These are phyloP conservation scores for Kwoniella bestiolae DNA, from an alignment of 768 basidiomycete species.

Conservation along the genomic window DNA sequence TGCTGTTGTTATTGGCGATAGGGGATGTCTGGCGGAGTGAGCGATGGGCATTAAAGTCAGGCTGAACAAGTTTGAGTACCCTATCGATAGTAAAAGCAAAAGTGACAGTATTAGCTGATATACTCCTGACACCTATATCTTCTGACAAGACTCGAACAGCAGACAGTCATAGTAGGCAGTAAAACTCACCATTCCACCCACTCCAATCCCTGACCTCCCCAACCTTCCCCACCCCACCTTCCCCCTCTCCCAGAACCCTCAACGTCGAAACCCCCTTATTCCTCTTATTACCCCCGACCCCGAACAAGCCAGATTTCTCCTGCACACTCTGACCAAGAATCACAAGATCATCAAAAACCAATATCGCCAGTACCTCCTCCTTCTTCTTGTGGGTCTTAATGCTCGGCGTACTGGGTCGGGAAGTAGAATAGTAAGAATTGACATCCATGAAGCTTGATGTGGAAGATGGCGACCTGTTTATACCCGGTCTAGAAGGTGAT, in stretches of 20 bases:
- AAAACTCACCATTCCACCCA: slow-evolving; percentile 38
- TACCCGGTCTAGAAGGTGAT: slow-evolving; percentile 14
- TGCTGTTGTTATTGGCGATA: slow-evolving; percentile 9
- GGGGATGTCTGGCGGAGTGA: slow-evolving; percentile 3
- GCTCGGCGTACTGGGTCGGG: slow-evolving; percentile 20
- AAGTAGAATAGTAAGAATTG: not conserved
- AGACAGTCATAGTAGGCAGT: too few relatives aligned
- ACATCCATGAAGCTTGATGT: slow-evolving; percentile 13
- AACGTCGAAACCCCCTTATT: slow-evolving; percentile 21
- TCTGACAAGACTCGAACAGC: too few relatives aligned
- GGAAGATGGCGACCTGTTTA: slow-evolving; percentile 20
- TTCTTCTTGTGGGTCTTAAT: slow-evolving; percentile 28
- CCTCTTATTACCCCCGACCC: slow-evolving; percentile 22
- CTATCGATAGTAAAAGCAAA: slow-evolving; percentile 1
- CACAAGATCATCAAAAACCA: slow-evolving; percentile 50
- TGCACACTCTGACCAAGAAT: slow-evolving; percentile 22
- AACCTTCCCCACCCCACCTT: slow-evolving; percentile 45
- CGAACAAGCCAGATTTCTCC: slow-evolving; percentile 36
- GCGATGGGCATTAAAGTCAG: slow-evolving; percentile 26
- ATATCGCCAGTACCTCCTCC: slow-evolving; percentile 39
- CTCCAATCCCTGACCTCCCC: slow-evolving; percentile 45
- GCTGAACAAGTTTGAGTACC: slow-evolving; percentile 29
- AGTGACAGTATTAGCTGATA: too few relatives aligned
- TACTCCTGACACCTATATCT: too few relatives aligned
- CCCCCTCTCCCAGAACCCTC: slow-evolving; percentile 29